These are phyloP conservation scores for Cucurbita pepo DNA, from an alignment of 306 rosid genomes.

Conservation along the genomic window DNA sequence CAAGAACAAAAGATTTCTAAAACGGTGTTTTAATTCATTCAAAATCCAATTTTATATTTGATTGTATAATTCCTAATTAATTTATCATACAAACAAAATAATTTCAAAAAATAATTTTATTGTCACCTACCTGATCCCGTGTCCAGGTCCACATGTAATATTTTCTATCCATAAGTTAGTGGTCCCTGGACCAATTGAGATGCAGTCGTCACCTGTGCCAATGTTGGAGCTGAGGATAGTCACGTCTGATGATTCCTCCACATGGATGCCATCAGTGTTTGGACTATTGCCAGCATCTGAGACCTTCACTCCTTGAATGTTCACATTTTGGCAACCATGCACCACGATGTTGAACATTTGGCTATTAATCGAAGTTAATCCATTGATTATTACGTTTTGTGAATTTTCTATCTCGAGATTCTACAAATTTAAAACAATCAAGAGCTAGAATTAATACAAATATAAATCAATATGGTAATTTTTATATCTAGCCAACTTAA, in stretches of 20 bases:
- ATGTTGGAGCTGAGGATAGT: background rate
- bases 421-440: too few relatives aligned
- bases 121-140: background rate
- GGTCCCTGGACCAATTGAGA: background rate
- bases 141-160: background rate
- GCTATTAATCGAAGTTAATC: background rate
- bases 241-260: background rate
- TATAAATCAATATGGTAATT: too few relatives aligned
- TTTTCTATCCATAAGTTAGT: background rate
- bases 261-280: background rate
- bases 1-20: too few relatives aligned
- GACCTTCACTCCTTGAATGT: background rate
- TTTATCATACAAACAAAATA: too few relatives aligned
- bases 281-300: background rate
- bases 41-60: too few relatives aligned
- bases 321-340: background rate
- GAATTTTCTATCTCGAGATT: background rate
- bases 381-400: background rate
- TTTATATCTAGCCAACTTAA: too few relatives aligned
- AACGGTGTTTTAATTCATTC: too few relatives aligned
- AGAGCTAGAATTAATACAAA: too few relatives aligned
- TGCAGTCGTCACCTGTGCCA: background rate
- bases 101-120: too few relatives aligned
- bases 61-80: accelerated
- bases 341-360: background rate